phyloP scores from a whole-genome alignment of 345 rosid species.

The Murraya paniculata region DNA sequence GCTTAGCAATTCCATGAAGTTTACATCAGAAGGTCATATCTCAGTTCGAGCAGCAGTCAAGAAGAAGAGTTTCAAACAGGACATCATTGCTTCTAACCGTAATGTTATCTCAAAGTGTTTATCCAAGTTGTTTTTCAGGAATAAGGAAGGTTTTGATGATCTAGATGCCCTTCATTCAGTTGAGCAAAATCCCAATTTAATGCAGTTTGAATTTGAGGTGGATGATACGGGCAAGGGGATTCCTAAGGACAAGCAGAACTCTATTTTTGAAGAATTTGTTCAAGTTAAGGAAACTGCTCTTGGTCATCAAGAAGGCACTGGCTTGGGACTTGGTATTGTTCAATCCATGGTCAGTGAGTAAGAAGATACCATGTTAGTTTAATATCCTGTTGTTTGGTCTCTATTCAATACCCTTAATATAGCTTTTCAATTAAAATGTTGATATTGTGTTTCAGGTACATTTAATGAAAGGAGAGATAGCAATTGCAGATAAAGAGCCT shows the following conservation, averaged over 20 bases:
- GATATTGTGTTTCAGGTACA: constrained; percentile 19
- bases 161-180: constrained; percentile 24
- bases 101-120: constrained; percentile 15
- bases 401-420: not conserved
- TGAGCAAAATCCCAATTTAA: constrained; percentile 22
- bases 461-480: constrained; percentile 35
- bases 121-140: constrained; percentile 17
- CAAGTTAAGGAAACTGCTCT: constrained; percentile 36
- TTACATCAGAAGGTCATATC: constrained; percentile 35
- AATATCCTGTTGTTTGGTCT: not conserved
- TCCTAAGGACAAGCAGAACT: constrained; percentile 32
- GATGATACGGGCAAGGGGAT: constrained; percentile 41
- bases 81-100: constrained; percentile 29
- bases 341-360: constrained; percentile 31
- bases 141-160: constrained; percentile 15
- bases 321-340: constrained; percentile 41
- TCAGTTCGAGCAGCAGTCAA: constrained; percentile 25
- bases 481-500: constrained; percentile 32
- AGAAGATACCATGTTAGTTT: not conserved
- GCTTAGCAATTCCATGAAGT: constrained; percentile 33
- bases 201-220: constrained; percentile 35
- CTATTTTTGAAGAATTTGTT: constrained; percentile 38
- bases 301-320: constrained; percentile 36
- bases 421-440: not conserved
- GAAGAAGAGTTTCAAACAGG: constrained; percentile 22